phyloP scores from a whole-genome alignment of 345 rosid species.

The Salix koriyanagi region DNA sequence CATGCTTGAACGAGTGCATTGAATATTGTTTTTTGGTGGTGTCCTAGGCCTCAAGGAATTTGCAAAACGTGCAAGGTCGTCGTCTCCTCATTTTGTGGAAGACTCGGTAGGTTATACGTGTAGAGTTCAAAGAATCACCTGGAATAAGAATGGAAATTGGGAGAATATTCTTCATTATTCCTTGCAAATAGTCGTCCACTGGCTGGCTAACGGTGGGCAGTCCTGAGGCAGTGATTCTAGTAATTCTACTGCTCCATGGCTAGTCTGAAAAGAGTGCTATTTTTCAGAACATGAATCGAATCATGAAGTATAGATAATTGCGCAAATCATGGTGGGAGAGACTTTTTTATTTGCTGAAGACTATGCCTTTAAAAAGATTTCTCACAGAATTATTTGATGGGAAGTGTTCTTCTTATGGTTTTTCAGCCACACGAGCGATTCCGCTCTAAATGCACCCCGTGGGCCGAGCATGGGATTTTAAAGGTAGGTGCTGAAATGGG shows the following conservation, averaged over 20 bases:
- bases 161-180: background rate
- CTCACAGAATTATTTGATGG: no score
- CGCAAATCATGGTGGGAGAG: background rate
- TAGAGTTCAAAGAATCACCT: background rate
- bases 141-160: background rate
- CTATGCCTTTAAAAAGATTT: background rate
- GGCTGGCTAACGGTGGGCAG: background rate
- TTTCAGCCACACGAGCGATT: no score
- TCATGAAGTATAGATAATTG: background rate
- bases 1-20: background rate
- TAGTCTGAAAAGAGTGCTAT: background rate
- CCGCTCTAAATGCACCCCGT: no score
- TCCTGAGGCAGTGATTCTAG: background rate
- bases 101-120: background rate
- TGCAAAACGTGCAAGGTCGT: background rate
- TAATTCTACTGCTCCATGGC: background rate
- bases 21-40: background rate
- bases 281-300: background rate
- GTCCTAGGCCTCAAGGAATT: background rate
- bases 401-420: no score
- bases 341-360: background rate
- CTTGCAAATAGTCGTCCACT: background rate
- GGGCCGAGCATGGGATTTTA: no score
- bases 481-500: no score
- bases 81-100: no score